Percentiles rank a stretch among this genome's conserved stretches.
Conservation (phyloP, 2,329 filamentous ascomycete genomes). For the Sphaerulina populicola region DNA sequence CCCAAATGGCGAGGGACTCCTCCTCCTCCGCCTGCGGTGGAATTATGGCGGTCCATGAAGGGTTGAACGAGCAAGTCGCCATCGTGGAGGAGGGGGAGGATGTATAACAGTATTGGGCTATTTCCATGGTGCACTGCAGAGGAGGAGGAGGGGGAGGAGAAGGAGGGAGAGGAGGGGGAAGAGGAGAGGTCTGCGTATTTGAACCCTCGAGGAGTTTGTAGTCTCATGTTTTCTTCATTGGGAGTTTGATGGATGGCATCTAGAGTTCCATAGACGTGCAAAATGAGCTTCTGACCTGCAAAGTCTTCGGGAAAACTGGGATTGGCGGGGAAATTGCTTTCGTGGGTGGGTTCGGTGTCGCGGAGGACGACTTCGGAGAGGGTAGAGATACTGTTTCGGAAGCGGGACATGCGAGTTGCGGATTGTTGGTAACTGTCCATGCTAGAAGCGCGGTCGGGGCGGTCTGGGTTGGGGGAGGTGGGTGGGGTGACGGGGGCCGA, state of each 20-base stretch:
- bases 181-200: conserved; percentile 3
- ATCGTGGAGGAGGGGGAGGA: conserved; percentile 5
- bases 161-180: not conserved
- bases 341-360: conserved; percentile 8
- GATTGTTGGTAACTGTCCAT: not conserved
- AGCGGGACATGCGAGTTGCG: conserved; percentile 2
- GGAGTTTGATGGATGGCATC: not conserved
- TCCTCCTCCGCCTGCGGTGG: too few species aligned
- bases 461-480: not conserved
- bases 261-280: conserved; percentile 9
- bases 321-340: conserved; percentile 7
- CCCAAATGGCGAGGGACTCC: too few species aligned
- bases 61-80: conserved; percentile 11
- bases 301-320: conserved; percentile 3
- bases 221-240: not conserved
- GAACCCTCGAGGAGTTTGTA: conserved; percentile 4
- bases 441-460: not conserved
- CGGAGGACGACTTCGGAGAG: conserved; percentile 7
- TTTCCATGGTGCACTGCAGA: not conserved
- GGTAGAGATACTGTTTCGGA: conserved; percentile 6
- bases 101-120: conserved; percentile 6
- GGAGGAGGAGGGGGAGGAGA: not conserved
- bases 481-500: conserved; percentile 3
- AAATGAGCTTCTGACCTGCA: not conserved
- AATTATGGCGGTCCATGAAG: conserved; percentile 6